A percentile compares a stretch with the other conserved stretches of the same genome.
phyloP scores from a whole-genome alignment of 2,329 filamentous ascomycete species.

The Fusarium subtropicale region DNA sequence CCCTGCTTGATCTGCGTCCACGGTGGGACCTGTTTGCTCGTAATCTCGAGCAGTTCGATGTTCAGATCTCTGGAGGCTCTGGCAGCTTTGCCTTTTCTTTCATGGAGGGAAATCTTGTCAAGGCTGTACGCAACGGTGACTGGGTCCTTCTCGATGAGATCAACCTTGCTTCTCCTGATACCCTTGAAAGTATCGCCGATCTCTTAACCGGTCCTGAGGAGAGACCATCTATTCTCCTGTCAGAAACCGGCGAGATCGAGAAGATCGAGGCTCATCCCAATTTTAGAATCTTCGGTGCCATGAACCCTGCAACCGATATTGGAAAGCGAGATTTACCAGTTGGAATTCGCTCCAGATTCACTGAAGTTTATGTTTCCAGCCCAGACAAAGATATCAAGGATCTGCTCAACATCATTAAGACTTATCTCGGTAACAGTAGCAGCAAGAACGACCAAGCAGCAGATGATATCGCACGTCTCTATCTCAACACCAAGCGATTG shows the following conservation, averaged over 20 bases:
- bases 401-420: constrained; percentile 86
- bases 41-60: constrained; percentile 81
- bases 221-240: constrained; percentile 84
- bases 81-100: constrained; percentile 93
- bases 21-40: constrained; percentile 85
- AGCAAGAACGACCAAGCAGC: constrained; percentile 79
- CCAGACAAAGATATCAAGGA: constrained; percentile 90
- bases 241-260: constrained; percentile 93
- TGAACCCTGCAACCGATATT: constrained; percentile 98
- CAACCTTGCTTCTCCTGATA: constrained; percentile 94
- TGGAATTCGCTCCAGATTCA: constrained; percentile 91
- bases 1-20: constrained; percentile 66
- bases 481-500: constrained; percentile 86
- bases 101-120: constrained; percentile 94
- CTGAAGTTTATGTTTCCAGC: constrained; percentile 92
- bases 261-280: constrained; percentile 89
- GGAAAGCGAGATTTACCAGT: constrained; percentile 94
- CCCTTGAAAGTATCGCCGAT: constrained; percentile 91
- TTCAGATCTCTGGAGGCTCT: constrained; percentile 78
- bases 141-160: constrained; percentile 99
- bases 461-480: constrained; percentile 85
- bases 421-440: constrained; percentile 81
- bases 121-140: constrained; percentile 94
- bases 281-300: constrained; percentile 96
- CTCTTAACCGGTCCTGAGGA: constrained; percentile 80